Conservation (phyloP, 768 basidiomycete species). For the Lentinus tigrinus region DNA sequence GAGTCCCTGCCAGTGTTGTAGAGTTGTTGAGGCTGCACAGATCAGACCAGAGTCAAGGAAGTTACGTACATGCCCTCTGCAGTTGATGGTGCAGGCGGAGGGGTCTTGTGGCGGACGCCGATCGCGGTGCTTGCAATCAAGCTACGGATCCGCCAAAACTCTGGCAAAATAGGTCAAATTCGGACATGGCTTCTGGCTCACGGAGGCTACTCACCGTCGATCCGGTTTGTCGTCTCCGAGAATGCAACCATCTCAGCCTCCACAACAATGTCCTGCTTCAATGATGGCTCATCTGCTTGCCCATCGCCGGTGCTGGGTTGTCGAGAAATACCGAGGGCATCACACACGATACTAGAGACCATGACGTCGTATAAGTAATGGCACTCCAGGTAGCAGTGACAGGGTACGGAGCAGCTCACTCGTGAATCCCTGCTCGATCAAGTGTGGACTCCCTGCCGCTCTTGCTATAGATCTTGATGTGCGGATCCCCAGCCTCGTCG, state of each 20-base stretch:
- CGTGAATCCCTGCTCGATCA: conserved; percentile 70
- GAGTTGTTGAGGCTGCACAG: background rate
- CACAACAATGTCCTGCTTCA: conserved; percentile 37
- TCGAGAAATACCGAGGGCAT: conserved; percentile 50
- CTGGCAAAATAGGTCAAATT: conserved; percentile 33
- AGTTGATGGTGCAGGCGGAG: background rate
- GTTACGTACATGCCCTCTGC: conserved; percentile 6
- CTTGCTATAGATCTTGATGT: conserved; percentile 85
- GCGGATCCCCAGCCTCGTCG: conserved; percentile 31
- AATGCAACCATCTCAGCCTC: conserved; percentile 94
- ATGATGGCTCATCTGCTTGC: background rate
- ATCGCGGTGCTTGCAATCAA: conserved; percentile 58
- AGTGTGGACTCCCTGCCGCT: conserved; percentile 79
- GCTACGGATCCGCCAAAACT: conserved; percentile 73
- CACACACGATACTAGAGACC: conserved; percentile 50
- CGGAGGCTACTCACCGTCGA: conserved; percentile 75
- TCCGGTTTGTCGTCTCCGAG: conserved; percentile 48
- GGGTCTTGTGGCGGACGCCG: conserved; percentile 42
- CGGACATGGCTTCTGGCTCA: background rate
- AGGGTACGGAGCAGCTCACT: conserved; percentile 26
- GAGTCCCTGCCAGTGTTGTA: conserved; percentile 22
- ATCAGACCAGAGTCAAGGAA: background rate
- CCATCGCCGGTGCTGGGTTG: background rate
- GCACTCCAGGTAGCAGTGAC: background rate
- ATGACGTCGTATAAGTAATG: background rate